Evolutionary conservation across 2,329 filamentous ascomycete species (phyloP), one percentile per base, ranked within the genome.

Genomic region (Fonsecaea pedrosoi): DNA sequence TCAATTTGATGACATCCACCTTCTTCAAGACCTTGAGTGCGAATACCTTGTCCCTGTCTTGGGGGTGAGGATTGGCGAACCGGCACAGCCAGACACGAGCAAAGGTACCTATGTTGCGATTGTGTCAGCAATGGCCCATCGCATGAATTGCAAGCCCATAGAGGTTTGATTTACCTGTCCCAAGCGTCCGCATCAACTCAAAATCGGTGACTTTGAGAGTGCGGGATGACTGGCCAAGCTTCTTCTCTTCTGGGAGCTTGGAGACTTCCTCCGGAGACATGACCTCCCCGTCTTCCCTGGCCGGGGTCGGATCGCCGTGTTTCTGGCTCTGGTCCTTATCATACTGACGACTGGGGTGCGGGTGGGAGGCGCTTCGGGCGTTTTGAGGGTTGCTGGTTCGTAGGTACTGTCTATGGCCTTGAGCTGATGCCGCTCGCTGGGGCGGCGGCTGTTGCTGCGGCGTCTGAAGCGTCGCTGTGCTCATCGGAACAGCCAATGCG

Each of bases 1-100:
- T 89, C 73, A 89, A 78, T 66, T 87, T 86, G 73, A 84, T 82
- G 61, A 84, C 82, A 73, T 84, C 82, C 40, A 80, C 81, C 73
- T 84, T 84, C 64, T 82, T 81, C 34, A 84, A 75, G 30, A 83
- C 77, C 73, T 84, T 84, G 59, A 84, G 73, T 37, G 82, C 82
- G 74, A 82, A 84, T 2, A 84, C 81, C 70, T 78, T 78, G 68
- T 76, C 74, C 65, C 73, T 70, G 54, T 77, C 75, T 42, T 78
- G 74, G 9, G 64, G 61, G 40, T 74, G 74, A 56, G 78, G 72
- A 53, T 79, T 76, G 64, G 79, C 79, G 54, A 82, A 73, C 62
- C 78, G 78, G 54, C 79, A 78, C 32, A 84, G 77, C 82, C 82
- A 84, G 63, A 84, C 82, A 62, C 82, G 79, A 57, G 82, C 82